A percentile compares a stretch with the other conserved stretches of the same genome.
Conservation (phyloP, 176 grass and related monocot genomes). For the Themeda triandra region DNA sequence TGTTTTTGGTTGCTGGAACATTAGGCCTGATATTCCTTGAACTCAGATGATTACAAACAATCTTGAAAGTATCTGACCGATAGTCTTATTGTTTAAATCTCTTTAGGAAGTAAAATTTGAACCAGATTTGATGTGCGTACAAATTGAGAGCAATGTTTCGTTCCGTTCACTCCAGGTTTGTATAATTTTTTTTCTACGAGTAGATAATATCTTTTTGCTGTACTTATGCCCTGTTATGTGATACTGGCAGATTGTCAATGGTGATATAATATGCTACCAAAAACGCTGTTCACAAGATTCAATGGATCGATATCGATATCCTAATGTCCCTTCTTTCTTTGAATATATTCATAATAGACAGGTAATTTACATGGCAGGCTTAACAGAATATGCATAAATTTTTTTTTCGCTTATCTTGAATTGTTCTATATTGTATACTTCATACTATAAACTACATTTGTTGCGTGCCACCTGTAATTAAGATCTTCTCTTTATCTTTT, state of each 20-base stretch:
- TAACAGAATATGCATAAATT: too few relatives aligned
- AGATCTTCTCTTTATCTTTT: too few relatives aligned
- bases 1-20: neutral
- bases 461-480: too few relatives aligned
- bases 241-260: conserved; percentile 70
- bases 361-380: conserved; percentile 37
- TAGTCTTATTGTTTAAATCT: conserved; percentile 21
- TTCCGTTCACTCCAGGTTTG: conserved; percentile 64
- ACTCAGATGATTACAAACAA: neutral
- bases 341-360: conserved; percentile 94
- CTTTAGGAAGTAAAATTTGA: conserved; percentile 80
- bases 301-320: conserved; percentile 46
- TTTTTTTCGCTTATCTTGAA: neutral
- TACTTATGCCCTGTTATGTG: conserved; percentile 31
- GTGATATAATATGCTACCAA: conserved; percentile 87
- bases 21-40: neutral
- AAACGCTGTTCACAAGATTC: conserved; percentile 45
- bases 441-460: too few relatives aligned
- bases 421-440: too few relatives aligned
- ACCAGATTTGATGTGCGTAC: conserved; percentile 65
- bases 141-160: conserved; percentile 34
- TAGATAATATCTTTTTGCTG: neutral
- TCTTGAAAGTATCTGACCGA: neutral
- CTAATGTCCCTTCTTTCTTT: conserved; percentile 70
- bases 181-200: too few relatives aligned